Base-by-base conservation (phyloP, 108 stramenopile genomes). In the Pseudonitzschia delicatissima region DNA sequence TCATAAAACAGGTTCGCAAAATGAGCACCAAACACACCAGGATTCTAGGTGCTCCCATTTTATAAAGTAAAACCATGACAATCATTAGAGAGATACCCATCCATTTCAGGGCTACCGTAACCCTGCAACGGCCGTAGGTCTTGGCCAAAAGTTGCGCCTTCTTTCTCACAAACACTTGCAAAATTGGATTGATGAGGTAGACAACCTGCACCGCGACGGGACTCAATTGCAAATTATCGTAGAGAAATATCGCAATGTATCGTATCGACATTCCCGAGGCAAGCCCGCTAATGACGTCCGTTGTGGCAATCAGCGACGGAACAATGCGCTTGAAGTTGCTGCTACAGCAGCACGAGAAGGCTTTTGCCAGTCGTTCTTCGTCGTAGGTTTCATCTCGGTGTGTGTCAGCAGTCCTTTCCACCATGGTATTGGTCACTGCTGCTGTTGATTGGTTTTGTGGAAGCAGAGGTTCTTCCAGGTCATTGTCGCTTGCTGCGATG, bases 191-290 rank as follows among this genome's bases (percentile, higher is more conserved):
- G 20, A 67, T 23, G 0, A 85, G 49, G 68, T 75, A 85, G n/a
- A 90, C 39, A 17, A 79, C 15, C 47, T 90, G 82, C 13, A 90
- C 86, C 7, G 47, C 17, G 35, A 73, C 75, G 12, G 90, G 90
- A 11, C 62, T 35, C 12, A 91, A 60, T 4, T 72, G 51, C 39
- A 86, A 51, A 31, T 82, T 61, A 15, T 69, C 33, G 13, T 74
- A 57, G 62, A 87, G 84, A 71, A 87, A 91, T 11, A 91, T 75
- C 11, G 86, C 78, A 70, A 87, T 86, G 61, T 82, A 91, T 57
- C 87, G 81, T 52, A 86, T 77, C 2, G 83, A 82, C 86, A 91
- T 87, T 8, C 90, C 90, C 29, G 68, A 57, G 13, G 76, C 89
- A 11, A 85, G 44, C 11, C 79, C 82, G 11, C 68, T 47, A 13